Base-by-base conservation (phyloP, 1,284 basidiomycete genomes). In the Naganishia albida region DNA sequence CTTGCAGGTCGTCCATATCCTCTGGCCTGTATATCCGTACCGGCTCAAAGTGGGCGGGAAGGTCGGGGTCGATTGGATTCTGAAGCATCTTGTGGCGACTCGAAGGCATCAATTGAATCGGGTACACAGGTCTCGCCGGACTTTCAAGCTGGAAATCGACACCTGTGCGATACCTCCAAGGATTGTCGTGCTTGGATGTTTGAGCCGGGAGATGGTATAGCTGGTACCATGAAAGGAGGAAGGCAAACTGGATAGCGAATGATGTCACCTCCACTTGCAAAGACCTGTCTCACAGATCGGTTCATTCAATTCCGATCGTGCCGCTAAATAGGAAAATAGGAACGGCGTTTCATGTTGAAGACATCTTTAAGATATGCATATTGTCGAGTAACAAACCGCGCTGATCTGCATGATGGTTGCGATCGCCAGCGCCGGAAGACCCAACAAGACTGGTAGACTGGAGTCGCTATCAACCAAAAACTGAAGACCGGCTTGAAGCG, bases 11-110 rank as follows among this genome's bases (percentile, higher is more conserved):
- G 39, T 69, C 49, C 34, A 63, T 68, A 48, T 68, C 67, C 4
- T 39, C 50, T 6, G 64, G 64, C 15, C 49, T 26, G 25, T 68
- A 30, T 25, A 68, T 59, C 28, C 65, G 63, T 15, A 65, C 57
- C 12, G 57, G 57, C 34, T 60, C 57, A 16, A 39, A 60, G n/a
- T 50, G 57, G 8, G 57, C 28, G 23, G 57, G 57, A n/a, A 60
- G 38, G 30, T 60, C 18, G 18, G 57, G 57, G 30, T 60, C 57
- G 46, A 60, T 60, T 30, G 57, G 57, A 50, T 50, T 60, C n/a
- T 26, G 43, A 8, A 46, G 57, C 57, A 60, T 60, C 16, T 7
- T 50, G 57, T 18, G 26, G 43, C 34, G 34, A 30, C n/a, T 7
- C n/a, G 40, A 44, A 25, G 16, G 46, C n/a, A 25, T 48, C 1